Conservation (phyloP, 1,139 yeast species). For the Diutina neorugosa region DNA sequence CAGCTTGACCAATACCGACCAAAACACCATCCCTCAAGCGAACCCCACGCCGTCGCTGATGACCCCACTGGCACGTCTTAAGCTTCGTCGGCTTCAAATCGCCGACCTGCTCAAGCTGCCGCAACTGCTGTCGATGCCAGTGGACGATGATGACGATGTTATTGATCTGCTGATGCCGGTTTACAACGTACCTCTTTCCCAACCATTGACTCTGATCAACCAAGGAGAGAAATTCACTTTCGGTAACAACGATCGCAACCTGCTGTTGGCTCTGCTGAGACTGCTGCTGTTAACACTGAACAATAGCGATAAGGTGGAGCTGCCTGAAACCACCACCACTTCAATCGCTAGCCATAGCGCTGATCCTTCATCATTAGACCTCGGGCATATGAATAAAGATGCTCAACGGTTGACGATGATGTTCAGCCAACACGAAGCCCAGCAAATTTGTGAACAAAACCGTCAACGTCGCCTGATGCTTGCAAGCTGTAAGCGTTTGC, state of each 20-base stretch:
- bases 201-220: slow-evolving; percentile 1
- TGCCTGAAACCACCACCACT: slow-evolving; percentile 3
- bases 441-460: not conserved
- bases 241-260: not conserved
- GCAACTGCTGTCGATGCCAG: not conserved
- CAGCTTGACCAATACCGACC: not conserved
- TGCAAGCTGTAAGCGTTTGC: not conserved
- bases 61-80: slow-evolving; percentile 2
- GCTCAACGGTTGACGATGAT: slow-evolving; percentile 1
- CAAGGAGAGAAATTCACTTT: slow-evolving; percentile 3
- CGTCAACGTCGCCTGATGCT: slow-evolving; percentile 2
- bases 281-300: slow-evolving; percentile 3
- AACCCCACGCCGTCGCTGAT: not conserved
- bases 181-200: slow-evolving; percentile 1
- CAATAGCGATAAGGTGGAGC: not conserved
- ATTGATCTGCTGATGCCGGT: not conserved
- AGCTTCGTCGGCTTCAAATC: slow-evolving; percentile 1
- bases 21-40: not conserved
- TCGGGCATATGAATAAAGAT: not conserved
- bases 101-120: not conserved
- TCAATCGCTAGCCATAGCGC: not conserved
- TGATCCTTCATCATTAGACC: not conserved
- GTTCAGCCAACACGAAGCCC: not conserved
- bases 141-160: not conserved
- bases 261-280: not conserved